Evolutionary conservation across 2,329 filamentous ascomycete species (phyloP).

Genomic region (Neonectria coccinea): DNA sequence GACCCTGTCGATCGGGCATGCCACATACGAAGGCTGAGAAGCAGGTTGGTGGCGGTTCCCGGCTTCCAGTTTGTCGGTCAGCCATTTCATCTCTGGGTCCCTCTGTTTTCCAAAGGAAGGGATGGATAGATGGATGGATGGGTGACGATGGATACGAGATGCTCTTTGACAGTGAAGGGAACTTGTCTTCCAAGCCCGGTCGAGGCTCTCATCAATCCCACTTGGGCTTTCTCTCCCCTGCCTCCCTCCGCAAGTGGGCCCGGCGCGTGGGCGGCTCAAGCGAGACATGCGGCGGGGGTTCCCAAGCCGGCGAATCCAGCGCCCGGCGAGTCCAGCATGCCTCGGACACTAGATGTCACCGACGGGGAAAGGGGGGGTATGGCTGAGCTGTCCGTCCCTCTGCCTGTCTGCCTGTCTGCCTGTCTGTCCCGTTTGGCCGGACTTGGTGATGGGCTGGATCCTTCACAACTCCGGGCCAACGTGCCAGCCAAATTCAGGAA

Average conservation of each 20-base stretch:
- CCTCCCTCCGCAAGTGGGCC: conserved; percentile 24
- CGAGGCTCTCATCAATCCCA: conserved; percentile 12
- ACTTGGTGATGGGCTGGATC: not conserved
- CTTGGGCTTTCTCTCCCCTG: not conserved
- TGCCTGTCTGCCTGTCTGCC: too few species aligned
- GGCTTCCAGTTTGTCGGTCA: not conserved
- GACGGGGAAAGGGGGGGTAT: too few species aligned
- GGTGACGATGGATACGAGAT: conserved; percentile 1
- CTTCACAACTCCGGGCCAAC: not conserved
- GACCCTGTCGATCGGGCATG: conserved; percentile 16
- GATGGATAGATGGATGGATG: too few species aligned
- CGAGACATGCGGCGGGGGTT: conserved; percentile 28
- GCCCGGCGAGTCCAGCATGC: conserved; percentile 13
- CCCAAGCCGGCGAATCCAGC: conserved; percentile 20
- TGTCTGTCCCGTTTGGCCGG: too few species aligned
- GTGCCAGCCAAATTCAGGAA: too few species aligned
- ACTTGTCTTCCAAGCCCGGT: conserved; percentile 8
- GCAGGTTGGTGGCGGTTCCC: not conserved
- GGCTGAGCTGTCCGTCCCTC: not conserved
- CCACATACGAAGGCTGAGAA: not conserved
- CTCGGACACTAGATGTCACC: not conserved
- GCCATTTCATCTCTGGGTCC: not conserved
- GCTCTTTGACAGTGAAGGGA: not conserved
- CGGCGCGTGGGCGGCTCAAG: conserved; percentile 36
- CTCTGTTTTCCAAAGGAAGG: conserved; percentile 1